Conservation (phyloP, 495 filamentous ascomycete genomes). For the Choiromyces venosus region DNA sequence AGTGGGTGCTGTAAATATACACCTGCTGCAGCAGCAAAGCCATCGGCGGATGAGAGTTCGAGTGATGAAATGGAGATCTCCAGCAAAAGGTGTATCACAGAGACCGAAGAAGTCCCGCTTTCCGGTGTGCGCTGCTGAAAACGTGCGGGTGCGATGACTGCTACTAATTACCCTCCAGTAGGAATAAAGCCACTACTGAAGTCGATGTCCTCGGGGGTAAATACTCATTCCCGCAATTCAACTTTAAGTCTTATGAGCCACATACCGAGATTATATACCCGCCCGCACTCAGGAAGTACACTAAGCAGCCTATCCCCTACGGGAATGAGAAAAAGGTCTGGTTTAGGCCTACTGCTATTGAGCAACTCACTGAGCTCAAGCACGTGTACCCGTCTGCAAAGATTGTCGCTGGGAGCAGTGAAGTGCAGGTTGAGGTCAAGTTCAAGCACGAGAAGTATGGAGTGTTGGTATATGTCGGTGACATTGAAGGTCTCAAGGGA, state of each 20-base stretch:
- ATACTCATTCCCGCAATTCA: conserved; percentile 40
- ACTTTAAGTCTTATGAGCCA: conserved; percentile 43
- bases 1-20: conserved; percentile 46
- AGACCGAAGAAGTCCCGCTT: conserved; percentile 14
- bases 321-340: conserved; percentile 45
- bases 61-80: conserved; percentile 21
- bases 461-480: conserved; percentile 45
- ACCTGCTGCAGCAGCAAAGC: conserved; percentile 7
- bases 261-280: conserved; percentile 45
- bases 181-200: conserved; percentile 1
- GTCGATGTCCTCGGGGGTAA: conserved; percentile 24
- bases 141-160: conserved; percentile 29
- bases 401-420: conserved; percentile 44
- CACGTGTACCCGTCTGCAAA: conserved; percentile 44
- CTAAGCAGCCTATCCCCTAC: conserved; percentile 42
- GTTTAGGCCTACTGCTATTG: conserved; percentile 44
- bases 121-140: conserved; percentile 39
- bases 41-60: conserved; percentile 14
- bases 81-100: conserved; percentile 20
- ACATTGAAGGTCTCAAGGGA: conserved; percentile 44
- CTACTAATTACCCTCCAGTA: conserved; percentile 14
- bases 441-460: conserved; percentile 44
- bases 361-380: conserved; percentile 45
- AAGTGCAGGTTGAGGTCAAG: conserved; percentile 45
- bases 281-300: conserved; percentile 40